These are phyloP conservation scores for Cucurbita maxima DNA, from an alignment of 306 rosid species.

Conservation along the genomic window DNA sequence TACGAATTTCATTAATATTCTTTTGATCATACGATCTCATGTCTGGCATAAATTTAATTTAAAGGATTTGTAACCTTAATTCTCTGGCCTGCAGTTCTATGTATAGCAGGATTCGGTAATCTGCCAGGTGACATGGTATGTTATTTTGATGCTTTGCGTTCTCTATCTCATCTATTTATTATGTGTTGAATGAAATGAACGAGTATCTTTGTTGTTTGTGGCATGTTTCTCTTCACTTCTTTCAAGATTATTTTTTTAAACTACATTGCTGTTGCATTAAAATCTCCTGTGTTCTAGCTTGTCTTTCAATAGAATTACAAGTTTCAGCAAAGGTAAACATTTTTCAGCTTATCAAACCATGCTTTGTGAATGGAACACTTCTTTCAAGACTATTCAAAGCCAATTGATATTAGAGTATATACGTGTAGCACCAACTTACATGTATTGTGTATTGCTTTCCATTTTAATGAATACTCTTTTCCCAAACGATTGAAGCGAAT, in stretches of 20 bases:
- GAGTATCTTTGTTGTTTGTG: neutral
- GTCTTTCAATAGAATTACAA: neutral
- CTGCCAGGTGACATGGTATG: constrained; percentile 95
- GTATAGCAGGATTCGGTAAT: constrained; percentile 94
- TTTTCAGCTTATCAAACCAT: neutral
- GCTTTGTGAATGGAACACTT: neutral
- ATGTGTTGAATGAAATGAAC: neutral
- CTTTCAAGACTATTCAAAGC: no score
- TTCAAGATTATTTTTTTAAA: no score
- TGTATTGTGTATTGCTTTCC: no score
- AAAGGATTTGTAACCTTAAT: constrained; percentile 36
- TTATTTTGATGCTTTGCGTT: constrained; percentile 12
- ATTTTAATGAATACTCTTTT: no score
- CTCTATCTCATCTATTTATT: neutral
- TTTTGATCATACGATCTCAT: neutral
- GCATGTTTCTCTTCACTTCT: neutral
- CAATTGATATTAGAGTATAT: no score
- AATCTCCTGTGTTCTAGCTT: neutral
- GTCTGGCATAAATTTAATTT: no score
- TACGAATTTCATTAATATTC: neutral
- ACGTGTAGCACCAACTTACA: no score
- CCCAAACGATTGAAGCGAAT: no score
- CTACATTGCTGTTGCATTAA: no score
- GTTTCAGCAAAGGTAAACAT: neutral
- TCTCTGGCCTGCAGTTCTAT: constrained; percentile 39